phyloP scores from a whole-genome alignment of 2,329 filamentous ascomycete species.

The Epichloe aotearoae region DNA sequence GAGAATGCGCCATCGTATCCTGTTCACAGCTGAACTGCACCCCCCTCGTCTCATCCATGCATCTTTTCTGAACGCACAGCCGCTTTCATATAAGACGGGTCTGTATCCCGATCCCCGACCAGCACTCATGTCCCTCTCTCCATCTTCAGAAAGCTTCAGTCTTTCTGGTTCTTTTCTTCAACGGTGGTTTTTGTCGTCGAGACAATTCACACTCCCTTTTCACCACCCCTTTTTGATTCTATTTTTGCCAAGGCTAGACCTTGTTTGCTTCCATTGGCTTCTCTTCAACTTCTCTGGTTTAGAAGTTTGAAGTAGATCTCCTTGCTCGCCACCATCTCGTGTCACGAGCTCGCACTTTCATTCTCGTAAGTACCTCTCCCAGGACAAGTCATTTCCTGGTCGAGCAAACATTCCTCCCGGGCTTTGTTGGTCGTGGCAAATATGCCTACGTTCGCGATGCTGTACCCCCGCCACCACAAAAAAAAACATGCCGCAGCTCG shows the following conservation, averaged over 20 bases:
- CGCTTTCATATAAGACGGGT: conserved; percentile 6
- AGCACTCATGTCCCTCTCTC: not conserved
- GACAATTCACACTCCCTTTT: conserved; percentile 17
- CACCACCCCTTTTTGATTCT: conserved; percentile 2
- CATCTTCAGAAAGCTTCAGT: conserved; percentile 4
- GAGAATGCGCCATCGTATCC: not conserved
- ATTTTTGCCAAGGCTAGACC: conserved; percentile 23
- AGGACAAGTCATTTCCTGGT: not conserved
- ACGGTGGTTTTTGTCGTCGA: conserved; percentile 15
- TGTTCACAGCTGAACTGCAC: not conserved
- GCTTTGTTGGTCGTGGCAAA: too few species aligned
- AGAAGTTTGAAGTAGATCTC: conserved; percentile 3
- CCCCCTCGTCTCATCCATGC: not conserved
- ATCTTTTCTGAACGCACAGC: not conserved
- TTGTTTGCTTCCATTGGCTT: conserved; percentile 11
- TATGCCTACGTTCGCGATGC: too few species aligned
- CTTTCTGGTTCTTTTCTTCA: conserved; percentile 9
- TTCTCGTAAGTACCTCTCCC: not conserved
- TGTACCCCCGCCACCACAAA: too few species aligned
- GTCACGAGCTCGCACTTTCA: not conserved
- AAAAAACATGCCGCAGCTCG: too few species aligned
- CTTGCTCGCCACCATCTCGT: conserved; percentile 7
- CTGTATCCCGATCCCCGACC: not conserved
- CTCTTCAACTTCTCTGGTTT: conserved; percentile 14
- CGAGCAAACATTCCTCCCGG: not conserved